Evolutionary conservation across 495 filamentous ascomycete genomes (phyloP), one percentile per base, ranked within the genome.

Genomic region (Xanthoparmelia taractica): DNA sequence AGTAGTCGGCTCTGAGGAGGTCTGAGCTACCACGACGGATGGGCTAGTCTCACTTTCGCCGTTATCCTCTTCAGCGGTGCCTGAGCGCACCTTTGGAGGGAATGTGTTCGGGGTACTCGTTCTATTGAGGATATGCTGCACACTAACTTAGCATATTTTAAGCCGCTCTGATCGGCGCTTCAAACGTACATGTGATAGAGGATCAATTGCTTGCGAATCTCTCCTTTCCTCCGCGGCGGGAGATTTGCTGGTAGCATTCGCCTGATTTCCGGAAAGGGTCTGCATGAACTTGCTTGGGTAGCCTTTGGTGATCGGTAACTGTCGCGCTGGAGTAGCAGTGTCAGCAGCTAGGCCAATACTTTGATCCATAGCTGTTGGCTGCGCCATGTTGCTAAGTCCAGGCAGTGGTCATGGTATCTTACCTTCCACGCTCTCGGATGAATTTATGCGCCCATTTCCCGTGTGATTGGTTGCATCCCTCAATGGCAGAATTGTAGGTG

Each of bases 401-500:
- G 34, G 10, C 10, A 58, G 38, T 37, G 41, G 59, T n/a, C 55
- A 41, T 58, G 56, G 47, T 29, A 20, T 31, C 57, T 33, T 34
- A 60, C 61, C 52, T 36, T 67, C 65, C 25, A n/a, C 36, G 36
- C 45, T 48, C 7, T 67, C 65, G 15, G 65, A 34, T 33, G 36
- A 10, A 6, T 41, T 65, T 31, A 58, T 18, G 31, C 47, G 62
- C 27, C 57, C 40, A 36, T 60, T 37, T 20, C 23, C 17, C 25
- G 38, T 36, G 18, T 33, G 20, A 25, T 38, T 57, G 0, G 59
- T 48, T 34, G n/a, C 45, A n/a, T 58, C 89, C 45, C 75, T 97
- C 59, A 93, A 97, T 73, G 81, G 89, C 67, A 81, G 91, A 63
- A 96, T 96, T 77, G 84, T 85, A 41, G 81, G 82, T 57, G 89